A percentile compares a stretch with the other conserved stretches of the same genome.
Evolutionary conservation across 1,139 yeast species (phyloP).

Genomic region (Oligophagozyma castellii): DNA sequence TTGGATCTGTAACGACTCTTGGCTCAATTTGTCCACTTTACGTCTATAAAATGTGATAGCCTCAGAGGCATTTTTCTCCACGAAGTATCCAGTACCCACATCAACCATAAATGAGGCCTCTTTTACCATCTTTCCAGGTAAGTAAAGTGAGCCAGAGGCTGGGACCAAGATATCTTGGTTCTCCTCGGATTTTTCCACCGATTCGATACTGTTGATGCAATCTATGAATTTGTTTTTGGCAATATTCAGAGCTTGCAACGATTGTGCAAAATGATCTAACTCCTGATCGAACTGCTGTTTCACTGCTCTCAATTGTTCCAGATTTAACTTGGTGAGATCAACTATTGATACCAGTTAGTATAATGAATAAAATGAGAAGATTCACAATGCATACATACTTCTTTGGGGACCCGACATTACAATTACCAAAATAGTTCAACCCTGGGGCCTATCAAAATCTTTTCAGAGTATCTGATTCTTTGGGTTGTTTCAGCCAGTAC

Average conservation of each 20-base stretch:
- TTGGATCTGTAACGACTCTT: conserved; percentile 63
- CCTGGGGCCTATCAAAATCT: too few species aligned
- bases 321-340: conserved; percentile 57
- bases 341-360: conserved; percentile 15
- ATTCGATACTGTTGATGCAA: conserved; percentile 58
- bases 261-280: conserved; percentile 69
- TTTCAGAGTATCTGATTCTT: too few species aligned
- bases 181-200: conserved; percentile 32
- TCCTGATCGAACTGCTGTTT: conserved; percentile 80
- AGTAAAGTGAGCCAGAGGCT: conserved; percentile 73
- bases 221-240: conserved; percentile 78
- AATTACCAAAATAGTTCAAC: too few species aligned
- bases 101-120: conserved; percentile 72
- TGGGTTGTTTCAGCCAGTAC: too few species aligned
- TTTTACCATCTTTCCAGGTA: conserved; percentile 64
- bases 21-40: conserved; percentile 58
- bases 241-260: conserved; percentile 69
- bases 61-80: conserved; percentile 59
- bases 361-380: not conserved
- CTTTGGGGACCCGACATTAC: conserved; percentile 9
- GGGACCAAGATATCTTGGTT: conserved; percentile 58
- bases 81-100: conserved; percentile 91
- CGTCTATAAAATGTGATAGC: conserved; percentile 61
- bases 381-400: conserved; percentile 8
- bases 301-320: conserved; percentile 75